Evolutionary conservation across 2,329 filamentous ascomycete genomes (phyloP).

Genomic region (Ophiocordyceps camponoti-rufipedis): DNA sequence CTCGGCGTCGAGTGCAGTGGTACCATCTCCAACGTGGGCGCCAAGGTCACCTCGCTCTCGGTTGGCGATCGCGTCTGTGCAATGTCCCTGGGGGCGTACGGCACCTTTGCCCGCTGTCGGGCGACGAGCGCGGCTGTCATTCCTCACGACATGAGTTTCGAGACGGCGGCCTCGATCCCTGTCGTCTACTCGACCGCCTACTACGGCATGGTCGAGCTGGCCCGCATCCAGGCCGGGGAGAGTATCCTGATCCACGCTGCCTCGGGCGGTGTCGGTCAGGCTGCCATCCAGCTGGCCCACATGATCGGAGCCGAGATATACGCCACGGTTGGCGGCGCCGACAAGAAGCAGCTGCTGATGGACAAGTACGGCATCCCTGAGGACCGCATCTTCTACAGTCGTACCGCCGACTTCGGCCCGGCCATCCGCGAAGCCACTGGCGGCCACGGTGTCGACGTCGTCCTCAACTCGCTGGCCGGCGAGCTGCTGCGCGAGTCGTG

Average conservation of each 20-base stretch:
- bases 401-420: conserved; percentile 8
- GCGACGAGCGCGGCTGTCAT: conserved; percentile 17
- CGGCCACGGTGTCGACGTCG: conserved; percentile 47
- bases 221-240: conserved; percentile 17
- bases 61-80: conserved; percentile 58
- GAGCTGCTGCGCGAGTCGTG: conserved; percentile 23
- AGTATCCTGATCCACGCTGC: conserved; percentile 21
- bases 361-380: conserved; percentile 17
- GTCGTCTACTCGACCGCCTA: conserved; percentile 22
- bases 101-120: conserved; percentile 14
- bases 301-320: conserved; percentile 21
- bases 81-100: conserved; percentile 15
- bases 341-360: conserved; percentile 18
- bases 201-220: conserved; percentile 19
- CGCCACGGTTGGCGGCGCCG: conserved; percentile 19
- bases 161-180: conserved; percentile 20
- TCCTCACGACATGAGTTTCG: conserved; percentile 16
- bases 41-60: conserved; percentile 39
- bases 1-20: conserved; percentile 22
- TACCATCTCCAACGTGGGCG: conserved; percentile 31
- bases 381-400: conserved; percentile 11
- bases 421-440: conserved; percentile 8
- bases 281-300: conserved; percentile 19
- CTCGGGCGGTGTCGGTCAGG: conserved; percentile 19
- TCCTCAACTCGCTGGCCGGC: conserved; percentile 34